A percentile compares a stretch with the other conserved stretches of the same genome.
phyloP scores from a whole-genome alignment of 2,329 filamentous ascomycete genomes.

The Bertia moriformis region DNA sequence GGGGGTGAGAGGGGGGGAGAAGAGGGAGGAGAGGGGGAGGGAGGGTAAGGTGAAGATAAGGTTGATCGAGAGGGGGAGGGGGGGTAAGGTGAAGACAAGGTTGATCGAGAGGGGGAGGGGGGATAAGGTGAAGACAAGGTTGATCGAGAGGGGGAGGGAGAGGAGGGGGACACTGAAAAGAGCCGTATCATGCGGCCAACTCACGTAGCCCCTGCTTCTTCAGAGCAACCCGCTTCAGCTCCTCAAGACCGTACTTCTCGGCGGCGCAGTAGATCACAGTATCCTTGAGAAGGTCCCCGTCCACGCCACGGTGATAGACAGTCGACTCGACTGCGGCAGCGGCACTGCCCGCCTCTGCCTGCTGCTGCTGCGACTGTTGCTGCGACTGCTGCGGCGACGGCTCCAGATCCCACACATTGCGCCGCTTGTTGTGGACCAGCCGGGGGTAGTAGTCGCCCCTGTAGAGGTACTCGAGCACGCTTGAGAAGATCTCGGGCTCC shows the following conservation, averaged over 20 bases:
- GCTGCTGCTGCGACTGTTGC: too few relatives aligned
- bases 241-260: conserved; percentile 67
- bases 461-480: conserved; percentile 80
- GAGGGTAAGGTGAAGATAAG: too few relatives aligned
- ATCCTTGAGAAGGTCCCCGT: conserved; percentile 65
- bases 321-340: too few relatives aligned
- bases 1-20: too few relatives aligned
- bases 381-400: too few relatives aligned
- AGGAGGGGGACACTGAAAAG: background rate
- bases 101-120: too few relatives aligned
- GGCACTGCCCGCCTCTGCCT: conserved; percentile 26
- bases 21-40: too few relatives aligned
- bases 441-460: conserved; percentile 87
- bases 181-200: conserved; percentile 13
- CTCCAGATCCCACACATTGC: conserved; percentile 72
- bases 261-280: conserved; percentile 85
- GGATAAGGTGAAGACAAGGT: too few relatives aligned
- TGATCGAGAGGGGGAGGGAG: too few relatives aligned
- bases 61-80: too few relatives aligned
- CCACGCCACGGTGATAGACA: conserved; percentile 50
- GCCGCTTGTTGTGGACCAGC: conserved; percentile 67
- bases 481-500: conserved; percentile 80
- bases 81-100: too few relatives aligned
- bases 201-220: conserved; percentile 75
- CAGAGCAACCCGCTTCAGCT: conserved; percentile 71